phyloP scores from a whole-genome alignment of 2,329 filamentous ascomycete genomes.

The Monosporascus ibericus region DNA sequence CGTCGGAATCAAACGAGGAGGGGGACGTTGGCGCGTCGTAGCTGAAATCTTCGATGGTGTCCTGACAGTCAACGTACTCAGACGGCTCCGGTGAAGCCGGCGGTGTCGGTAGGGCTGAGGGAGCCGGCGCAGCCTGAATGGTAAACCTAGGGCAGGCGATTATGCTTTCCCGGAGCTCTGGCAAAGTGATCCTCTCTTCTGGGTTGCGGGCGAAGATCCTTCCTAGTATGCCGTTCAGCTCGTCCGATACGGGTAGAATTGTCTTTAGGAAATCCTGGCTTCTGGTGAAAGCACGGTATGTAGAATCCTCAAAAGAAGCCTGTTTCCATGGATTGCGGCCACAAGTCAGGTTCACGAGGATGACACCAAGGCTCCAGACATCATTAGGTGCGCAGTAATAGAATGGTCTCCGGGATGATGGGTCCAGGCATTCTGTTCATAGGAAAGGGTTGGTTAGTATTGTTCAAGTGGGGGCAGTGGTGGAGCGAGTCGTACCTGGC shows the following conservation, averaged over 20 bases:
- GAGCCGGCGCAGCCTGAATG: conserved; percentile 29
- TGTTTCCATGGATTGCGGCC: conserved; percentile 99
- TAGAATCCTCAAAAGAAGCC: conserved; percentile 87
- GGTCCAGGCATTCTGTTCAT: conserved; percentile 76
- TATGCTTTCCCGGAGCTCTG: conserved; percentile 73
- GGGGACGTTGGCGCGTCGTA: conserved; percentile 42
- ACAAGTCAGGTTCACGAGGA: conserved; percentile 94
- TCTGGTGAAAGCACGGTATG: conserved; percentile 84
- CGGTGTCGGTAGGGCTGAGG: conserved; percentile 31
- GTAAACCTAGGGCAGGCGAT: conserved; percentile 72
- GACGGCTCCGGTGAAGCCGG: conserved; percentile 37
- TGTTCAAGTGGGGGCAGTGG: conserved; percentile 7
- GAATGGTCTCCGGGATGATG: conserved; percentile 64
- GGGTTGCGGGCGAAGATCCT: conserved; percentile 86
- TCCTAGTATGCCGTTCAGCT: conserved; percentile 81
- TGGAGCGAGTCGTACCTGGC: conserved; percentile 63
- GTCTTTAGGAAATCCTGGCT: conserved; percentile 84
- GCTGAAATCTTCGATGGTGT: conserved; percentile 39
- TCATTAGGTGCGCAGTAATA: conserved; percentile 95
- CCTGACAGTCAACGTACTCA: conserved; percentile 44
- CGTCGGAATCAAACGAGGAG: conserved; percentile 38
- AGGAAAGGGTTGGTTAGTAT: conserved; percentile 18
- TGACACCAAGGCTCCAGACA: conserved; percentile 96
- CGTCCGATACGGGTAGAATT: conserved; percentile 84
- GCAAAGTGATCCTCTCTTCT: conserved; percentile 71